Percentiles rank a stretch among this genome's conserved stretches.
phyloP scores from a whole-genome alignment of 306 rosid genomes.

The Fragaria iinumae region DNA sequence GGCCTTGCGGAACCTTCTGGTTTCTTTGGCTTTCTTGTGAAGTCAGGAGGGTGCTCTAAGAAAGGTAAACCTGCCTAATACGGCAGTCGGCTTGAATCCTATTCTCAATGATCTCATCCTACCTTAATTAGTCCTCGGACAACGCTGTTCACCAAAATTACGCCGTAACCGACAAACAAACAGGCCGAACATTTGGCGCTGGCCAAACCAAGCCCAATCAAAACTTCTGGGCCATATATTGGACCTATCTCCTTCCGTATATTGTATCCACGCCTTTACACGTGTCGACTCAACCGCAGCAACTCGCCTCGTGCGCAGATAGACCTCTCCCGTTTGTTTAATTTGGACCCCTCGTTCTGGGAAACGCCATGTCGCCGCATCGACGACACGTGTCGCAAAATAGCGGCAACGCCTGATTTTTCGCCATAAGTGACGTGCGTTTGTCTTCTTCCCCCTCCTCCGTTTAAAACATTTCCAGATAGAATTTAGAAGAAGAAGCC shows the following conservation, averaged over 20 bases:
- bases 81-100: no score
- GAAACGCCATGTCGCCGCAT: constrained; percentile 24
- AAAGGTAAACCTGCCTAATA: no score
- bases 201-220: background rate
- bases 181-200: background rate
- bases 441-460: background rate
- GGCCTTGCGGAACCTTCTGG: background rate
- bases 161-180: background rate
- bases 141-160: no score
- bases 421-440: background rate
- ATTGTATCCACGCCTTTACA: background rate
- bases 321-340: background rate
- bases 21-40: background rate
- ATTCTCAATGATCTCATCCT: no score
- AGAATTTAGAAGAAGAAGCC: no score
- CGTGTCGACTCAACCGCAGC: background rate
- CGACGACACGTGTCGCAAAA: background rate
- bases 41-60: no score
- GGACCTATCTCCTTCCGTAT: background rate
- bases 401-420: background rate
- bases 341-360: background rate
- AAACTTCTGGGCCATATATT: background rate
- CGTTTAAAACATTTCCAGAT: background rate
- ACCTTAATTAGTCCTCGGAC: no score
- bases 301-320: background rate